Evolutionary conservation across 257 asterid genomes (phyloP), one percentile per base, ranked within the genome.

Genomic region (Nicotiana benthamiana): DNA sequence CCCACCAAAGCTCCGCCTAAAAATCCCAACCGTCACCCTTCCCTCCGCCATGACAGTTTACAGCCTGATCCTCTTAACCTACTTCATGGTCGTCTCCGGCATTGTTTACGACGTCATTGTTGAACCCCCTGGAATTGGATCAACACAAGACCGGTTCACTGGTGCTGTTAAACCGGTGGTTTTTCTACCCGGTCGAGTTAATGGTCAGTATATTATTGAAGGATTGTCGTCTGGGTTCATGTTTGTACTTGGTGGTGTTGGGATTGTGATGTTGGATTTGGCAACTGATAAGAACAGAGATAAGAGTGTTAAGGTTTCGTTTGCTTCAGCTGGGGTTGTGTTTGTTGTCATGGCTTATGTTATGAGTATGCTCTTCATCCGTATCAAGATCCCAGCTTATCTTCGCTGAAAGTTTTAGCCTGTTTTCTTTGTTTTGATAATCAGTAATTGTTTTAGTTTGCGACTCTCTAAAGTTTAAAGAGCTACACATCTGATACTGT

Each of bases 21-120:
- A 89, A 90, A 89, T 92, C 34, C 97, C 98, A 8, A 53, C 91
- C 54, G 65, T 95, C 87, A 84, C 97, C 66, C 98, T 95, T 87
- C 99, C 98, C 13, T 93, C 99, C 51, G 84, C 98, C 74, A 93
- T 93, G 99, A 92, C 98, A 20, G 97, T 95, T 85, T 94, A 86
- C 89, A 54, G 91, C 85, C 92, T 93, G 65, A 86, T 95, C 75
- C 94, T 95, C 78, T 91, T 92, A 81, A 94, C 99, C 83, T 92
- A 95, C 88, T 95, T 95, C 89, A 92, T 95, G 92, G 98, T 95
- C 79, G 97, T 95, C 77, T 95, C 99, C 63, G 98, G 99, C 67
- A 88, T 92, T 83, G 93, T 95, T 80, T 95, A 93, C 86, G 98
- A 95, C 83, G 96, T 95, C 88, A 95, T 95, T 57, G 97, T 93